phyloP scores from a whole-genome alignment of 1,139 yeast genomes.

The Pichia sp. region DNA sequence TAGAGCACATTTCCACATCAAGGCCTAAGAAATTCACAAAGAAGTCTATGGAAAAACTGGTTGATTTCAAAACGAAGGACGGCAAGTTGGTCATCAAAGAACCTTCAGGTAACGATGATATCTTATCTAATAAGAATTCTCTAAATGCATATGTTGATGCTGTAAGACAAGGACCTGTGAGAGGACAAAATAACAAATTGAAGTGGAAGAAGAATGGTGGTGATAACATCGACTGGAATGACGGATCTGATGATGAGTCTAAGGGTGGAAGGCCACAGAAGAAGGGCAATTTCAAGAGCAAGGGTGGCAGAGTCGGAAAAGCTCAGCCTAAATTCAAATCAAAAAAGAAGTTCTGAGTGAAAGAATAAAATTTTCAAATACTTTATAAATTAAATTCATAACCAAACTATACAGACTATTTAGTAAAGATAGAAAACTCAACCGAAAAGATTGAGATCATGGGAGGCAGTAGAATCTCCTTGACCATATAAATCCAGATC shows the following conservation, averaged over 20 bases:
- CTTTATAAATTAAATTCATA: background rate
- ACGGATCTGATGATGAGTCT: slow-evolving; percentile 23
- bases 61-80: slow-evolving; percentile 46
- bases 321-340: slow-evolving; percentile 50
- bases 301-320: slow-evolving; percentile 29
- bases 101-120: slow-evolving; percentile 48
- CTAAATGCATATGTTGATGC: slow-evolving; percentile 93
- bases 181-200: slow-evolving; percentile 88
- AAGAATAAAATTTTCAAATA: background rate
- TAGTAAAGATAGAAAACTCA: slow-evolving; percentile 9
- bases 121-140: slow-evolving; percentile 49
- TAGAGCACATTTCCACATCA: slow-evolving; percentile 83
- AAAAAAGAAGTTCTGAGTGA: slow-evolving; percentile 48
- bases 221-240: slow-evolving; percentile 50
- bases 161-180: slow-evolving; percentile 83
- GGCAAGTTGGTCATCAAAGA: slow-evolving; percentile 49
- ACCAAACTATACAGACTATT: background rate
- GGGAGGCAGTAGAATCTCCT: slow-evolving; percentile 11
- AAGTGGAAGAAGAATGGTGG: slow-evolving; percentile 65
- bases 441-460: slow-evolving; percentile 22
- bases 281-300: slow-evolving; percentile 10
- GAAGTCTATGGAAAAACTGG: slow-evolving; percentile 40
- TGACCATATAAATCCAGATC: slow-evolving; percentile 22
- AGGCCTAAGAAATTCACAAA: slow-evolving; percentile 58
- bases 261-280: slow-evolving; percentile 5